phyloP scores from a whole-genome alignment of 805 yeast genomes.

The Candida sakaeoensis region DNA sequence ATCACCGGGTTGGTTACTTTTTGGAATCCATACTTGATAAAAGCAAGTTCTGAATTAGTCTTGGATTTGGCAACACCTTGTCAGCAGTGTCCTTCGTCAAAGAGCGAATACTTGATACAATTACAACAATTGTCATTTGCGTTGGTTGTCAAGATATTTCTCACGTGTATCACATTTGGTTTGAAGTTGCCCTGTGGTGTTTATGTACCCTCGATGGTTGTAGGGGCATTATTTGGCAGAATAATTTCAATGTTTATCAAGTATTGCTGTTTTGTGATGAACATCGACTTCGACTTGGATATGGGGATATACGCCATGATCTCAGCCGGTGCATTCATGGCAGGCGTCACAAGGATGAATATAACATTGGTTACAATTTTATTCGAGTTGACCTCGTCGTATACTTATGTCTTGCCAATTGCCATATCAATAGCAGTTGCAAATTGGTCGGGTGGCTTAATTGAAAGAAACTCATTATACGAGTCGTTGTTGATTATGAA shows the following conservation, averaged over 20 bases:
- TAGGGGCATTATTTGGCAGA: conserved; percentile 59
- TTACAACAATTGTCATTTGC: conserved; percentile 36
- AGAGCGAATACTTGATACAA: conserved; percentile 26
- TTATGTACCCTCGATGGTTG: conserved; percentile 61
- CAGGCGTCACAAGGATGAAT: conserved; percentile 54
- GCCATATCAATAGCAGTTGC: conserved; percentile 55
- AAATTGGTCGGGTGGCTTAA: conserved; percentile 51
- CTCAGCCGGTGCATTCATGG: conserved; percentile 57
- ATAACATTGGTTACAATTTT: conserved; percentile 48
- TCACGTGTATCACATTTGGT: conserved; percentile 55
- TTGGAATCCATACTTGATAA: conserved; percentile 47
- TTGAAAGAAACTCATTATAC: conserved; percentile 50
- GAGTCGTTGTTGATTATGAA: conserved; percentile 45
- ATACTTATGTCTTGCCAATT: conserved; percentile 55
- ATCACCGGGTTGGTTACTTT: conserved; percentile 46
- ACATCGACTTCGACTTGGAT: conserved; percentile 30
- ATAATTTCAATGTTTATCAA: conserved; percentile 43
- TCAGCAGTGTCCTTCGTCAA: conserved; percentile 25
- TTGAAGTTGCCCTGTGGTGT: conserved; percentile 58
- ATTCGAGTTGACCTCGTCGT: conserved; percentile 53
- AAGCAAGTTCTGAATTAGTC: conserved; percentile 47
- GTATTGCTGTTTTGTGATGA: conserved; percentile 1
- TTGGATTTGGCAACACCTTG: conserved; percentile 51
- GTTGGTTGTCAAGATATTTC: conserved; percentile 38
- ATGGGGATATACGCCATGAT: conserved; percentile 52